Evolutionary conservation across 2,329 filamentous ascomycete species (phyloP), one percentile per base, ranked within the genome.

Genomic region (Epichloe uncinata): DNA sequence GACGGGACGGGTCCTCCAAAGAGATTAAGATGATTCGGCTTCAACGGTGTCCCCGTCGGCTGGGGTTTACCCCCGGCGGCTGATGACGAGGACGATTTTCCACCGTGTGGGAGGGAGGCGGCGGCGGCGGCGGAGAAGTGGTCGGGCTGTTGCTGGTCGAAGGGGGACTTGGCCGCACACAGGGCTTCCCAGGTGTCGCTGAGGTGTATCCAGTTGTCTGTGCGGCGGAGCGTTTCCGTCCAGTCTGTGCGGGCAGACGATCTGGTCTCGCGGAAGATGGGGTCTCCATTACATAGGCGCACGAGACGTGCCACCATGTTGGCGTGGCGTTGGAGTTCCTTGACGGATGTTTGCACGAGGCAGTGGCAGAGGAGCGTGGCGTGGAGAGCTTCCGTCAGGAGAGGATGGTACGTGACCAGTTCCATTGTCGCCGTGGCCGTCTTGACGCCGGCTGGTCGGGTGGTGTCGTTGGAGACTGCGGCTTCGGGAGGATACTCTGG

Each of bases 261-360:
- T 46, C 84, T 74, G 22, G 82, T 81, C 0, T 81, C 74, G 55
- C 89, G 81, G 61, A 94, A 91, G 45, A 91, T 77, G 0, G 87
- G 87, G 57, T 87, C 90, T 4, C 86, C 87, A 58, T 93, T 85
- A 45, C 79, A 81, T 22, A 93, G 74, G 18, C 86, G 77, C 4
- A 79, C 75, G 2, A 93, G 73, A 5, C 87, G 81, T 15, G 87
- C 85, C 4, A 84, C 87, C 76, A 90, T 93, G 69, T 88, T 76
- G 0, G 86, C 85, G 61, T 93, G 86, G 36, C 87, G 84, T 46
- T 82, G 78, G 35, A 90, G 76, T 63, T 93, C 87, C 57, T 85
- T 87, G 11, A 78, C 65, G 0, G 86, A 85, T 0, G 87, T 94
- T 64, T 91, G 87, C 7, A 87, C 68, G 9, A 94, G 77, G n/a